phyloP scores from a whole-genome alignment of 257 asterid species.

The Voacanga thouarsii region DNA sequence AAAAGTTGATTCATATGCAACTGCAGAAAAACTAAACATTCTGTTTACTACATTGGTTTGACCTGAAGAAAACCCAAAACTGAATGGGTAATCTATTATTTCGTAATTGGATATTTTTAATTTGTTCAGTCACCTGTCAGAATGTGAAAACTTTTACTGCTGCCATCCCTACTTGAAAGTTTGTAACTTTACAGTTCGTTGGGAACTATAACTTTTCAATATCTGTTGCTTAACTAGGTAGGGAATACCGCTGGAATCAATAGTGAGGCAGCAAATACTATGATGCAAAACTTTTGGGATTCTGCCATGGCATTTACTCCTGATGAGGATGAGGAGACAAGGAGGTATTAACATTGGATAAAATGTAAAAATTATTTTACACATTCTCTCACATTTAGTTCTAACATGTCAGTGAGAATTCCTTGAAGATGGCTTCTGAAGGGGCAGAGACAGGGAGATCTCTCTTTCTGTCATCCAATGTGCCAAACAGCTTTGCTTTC shows the following conservation, averaged over 20 bases:
- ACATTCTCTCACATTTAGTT: conserved; percentile 25
- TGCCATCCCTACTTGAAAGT: no score
- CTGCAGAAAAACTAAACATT: no score
- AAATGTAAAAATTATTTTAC: neutral
- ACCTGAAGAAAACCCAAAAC: no score
- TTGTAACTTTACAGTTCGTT: neutral
- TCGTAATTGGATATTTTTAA: no score
- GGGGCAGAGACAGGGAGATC: conserved; percentile 69
- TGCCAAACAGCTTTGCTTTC: conserved; percentile 60
- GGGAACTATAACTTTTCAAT: neutral
- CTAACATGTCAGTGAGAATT: conserved; percentile 54
- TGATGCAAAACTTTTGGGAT: conserved; percentile 98
- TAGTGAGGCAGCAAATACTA: conserved; percentile 62
- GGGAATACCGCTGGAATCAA: conserved; percentile 68
- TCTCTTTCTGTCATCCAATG: conserved; percentile 47
- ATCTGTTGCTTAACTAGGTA: conserved; percentile 44
- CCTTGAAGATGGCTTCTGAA: conserved; percentile 76
- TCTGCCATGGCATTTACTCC: conserved; percentile 85
- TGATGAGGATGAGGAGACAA: conserved; percentile 78
- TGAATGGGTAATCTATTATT: no score
- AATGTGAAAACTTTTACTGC: no score
- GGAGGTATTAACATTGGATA: conserved; percentile 40
- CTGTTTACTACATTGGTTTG: no score
- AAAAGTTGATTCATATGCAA: no score
- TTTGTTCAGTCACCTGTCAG: no score